A percentile compares a stretch with the other conserved stretches of the same genome.
Evolutionary conservation across 2,329 filamentous ascomycete species (phyloP).

Genomic region (Fusarium foetens): DNA sequence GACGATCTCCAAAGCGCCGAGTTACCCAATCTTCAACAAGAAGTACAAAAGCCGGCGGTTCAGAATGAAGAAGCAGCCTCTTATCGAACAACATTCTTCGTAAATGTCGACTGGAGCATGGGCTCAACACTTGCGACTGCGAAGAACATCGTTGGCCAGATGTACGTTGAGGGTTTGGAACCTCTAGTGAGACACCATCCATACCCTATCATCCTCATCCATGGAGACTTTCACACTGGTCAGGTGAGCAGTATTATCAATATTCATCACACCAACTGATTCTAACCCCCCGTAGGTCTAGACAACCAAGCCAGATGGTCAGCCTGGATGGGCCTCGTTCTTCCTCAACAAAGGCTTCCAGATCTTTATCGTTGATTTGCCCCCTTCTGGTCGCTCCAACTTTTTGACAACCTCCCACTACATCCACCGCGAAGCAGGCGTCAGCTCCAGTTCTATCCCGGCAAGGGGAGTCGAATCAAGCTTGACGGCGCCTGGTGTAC

Average conservation of each 20-base stretch:
- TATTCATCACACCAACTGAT: fast-evolving
- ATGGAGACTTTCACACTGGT: conserved; percentile 51
- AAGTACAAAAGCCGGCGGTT: not conserved
- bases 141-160: conserved; percentile 42
- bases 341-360: conserved; percentile 55
- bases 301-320: conserved; percentile 59
- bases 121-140: conserved; percentile 16
- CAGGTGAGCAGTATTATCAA: conserved; percentile 35
- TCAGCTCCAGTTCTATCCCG: conserved; percentile 27
- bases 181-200: conserved; percentile 30
- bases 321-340: conserved; percentile 57
- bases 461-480: conserved; percentile 43
- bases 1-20: not conserved
- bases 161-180: conserved; percentile 51
- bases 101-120: conserved; percentile 40
- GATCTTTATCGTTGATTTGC: conserved; percentile 57
- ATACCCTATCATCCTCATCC: conserved; percentile 49
- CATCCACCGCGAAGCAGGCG: conserved; percentile 35
- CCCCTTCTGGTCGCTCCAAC: conserved; percentile 52
- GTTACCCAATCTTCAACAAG: not conserved
- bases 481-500: conserved; percentile 47
- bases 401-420: conserved; percentile 35
- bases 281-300: conserved; percentile 46
- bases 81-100: conserved; percentile 40
- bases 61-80: conserved; percentile 18